A percentile compares a stretch with the other conserved stretches of the same genome.
phyloP scores from a whole-genome alignment of 2,329 filamentous ascomycete genomes.

The Ceratocystis variospora region DNA sequence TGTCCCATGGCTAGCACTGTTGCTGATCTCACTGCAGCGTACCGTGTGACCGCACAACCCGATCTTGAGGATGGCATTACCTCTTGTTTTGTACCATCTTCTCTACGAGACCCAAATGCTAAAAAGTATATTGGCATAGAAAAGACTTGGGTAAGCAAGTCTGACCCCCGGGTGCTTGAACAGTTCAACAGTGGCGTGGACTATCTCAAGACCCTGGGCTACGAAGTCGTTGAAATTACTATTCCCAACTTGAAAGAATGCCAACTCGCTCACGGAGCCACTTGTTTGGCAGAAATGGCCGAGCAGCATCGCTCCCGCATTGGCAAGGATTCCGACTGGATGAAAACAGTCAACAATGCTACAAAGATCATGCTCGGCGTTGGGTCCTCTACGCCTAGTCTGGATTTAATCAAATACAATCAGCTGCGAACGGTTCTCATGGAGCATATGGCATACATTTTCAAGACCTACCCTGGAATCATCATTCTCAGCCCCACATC shows the following conservation, averaged over 20 bases:
- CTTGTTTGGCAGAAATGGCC: conserved; percentile 60
- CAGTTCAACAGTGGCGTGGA: conserved; percentile 49
- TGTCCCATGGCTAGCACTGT: conserved; percentile 67
- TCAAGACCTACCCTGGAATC: conserved; percentile 55
- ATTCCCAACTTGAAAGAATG: conserved; percentile 56
- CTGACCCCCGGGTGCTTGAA: conserved; percentile 48
- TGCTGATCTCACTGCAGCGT: conserved; percentile 67
- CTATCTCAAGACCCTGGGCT: conserved; percentile 39
- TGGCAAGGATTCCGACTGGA: conserved; percentile 34
- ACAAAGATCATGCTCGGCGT: conserved; percentile 59
- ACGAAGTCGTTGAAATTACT: conserved; percentile 42
- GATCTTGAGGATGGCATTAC: conserved; percentile 50
- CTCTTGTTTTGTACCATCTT: conserved; percentile 47
- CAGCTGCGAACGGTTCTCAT: conserved; percentile 63
- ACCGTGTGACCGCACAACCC: conserved; percentile 62
- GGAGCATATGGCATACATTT: conserved; percentile 62
- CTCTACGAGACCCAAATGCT: conserved; percentile 30
- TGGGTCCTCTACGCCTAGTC: conserved; percentile 47
- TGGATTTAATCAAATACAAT: conserved; percentile 59
- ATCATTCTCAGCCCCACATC: conserved; percentile 67
- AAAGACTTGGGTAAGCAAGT: conserved; percentile 34
- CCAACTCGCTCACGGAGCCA: conserved; percentile 62
- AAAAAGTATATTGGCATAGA: conserved; percentile 59
- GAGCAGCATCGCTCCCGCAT: conserved; percentile 32
- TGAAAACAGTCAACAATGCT: conserved; percentile 45